Base-by-base conservation (phyloP, 2,329 filamentous ascomycete species). In the Botrytis aclada region DNA sequence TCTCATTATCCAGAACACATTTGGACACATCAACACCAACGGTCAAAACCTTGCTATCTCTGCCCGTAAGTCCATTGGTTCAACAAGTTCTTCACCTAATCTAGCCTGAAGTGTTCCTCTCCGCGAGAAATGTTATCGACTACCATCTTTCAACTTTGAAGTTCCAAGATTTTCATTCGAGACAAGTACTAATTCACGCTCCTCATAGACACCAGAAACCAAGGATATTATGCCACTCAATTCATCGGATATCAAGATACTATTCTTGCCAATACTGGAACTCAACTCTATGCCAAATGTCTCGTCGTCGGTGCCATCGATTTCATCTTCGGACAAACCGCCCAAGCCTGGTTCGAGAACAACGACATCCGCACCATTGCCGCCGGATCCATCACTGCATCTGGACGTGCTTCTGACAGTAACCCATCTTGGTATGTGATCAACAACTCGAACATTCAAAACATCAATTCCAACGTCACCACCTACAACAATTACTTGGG, bases 181-280 rank as follows among this genome's bases (percentile, higher is more conserved):
- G 83, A 83, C 54, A 87, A 87, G 3, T 85, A 88, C 75, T 86
- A 84, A 20, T 81, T 88, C 43, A 87, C 87, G 1, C 69, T 89
- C 32, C 85, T 84, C 54, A 86, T 87, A 9, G 82, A 85, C 29
- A 85, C 81, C n/a, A 81, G 79, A 72, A 82, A 84, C 70, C 86
- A 88, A 80, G 86, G 85, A 45, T 89, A 87, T 81, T 89, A 89
- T 76, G 87, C 82, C 25, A 85, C 84, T 71, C 81, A 84, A 72
- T 83, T 90, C 75, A 82, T 83, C 51, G 87, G 88, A 10, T 87
- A 84, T 75, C 87, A 90, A 79, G 88, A 89, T 78, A 88, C 88
- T 0, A 74, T 87, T 64, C 82, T 86, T 9, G 78, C 81, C 58
- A 81, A 88, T 75, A 82, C 81, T 62, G 88, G 88, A 74, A 81